These are phyloP conservation scores for Panicum virgatum DNA, from an alignment of 202 grass and related monocot species.

Conservation along the genomic window DNA sequence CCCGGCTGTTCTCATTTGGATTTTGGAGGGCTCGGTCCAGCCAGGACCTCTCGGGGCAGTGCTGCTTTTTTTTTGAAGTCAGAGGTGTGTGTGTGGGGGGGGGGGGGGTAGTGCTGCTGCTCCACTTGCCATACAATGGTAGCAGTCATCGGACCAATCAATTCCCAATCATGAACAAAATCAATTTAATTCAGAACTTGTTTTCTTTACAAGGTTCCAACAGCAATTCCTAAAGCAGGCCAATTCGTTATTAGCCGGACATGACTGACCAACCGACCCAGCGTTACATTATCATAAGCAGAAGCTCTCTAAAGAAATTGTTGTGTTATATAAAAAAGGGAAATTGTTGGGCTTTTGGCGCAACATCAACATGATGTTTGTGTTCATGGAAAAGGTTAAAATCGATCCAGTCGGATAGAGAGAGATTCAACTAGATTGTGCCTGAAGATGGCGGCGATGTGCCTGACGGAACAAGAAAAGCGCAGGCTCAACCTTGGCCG, in stretches of 20 bases:
- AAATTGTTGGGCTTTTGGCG: conserved; percentile 39
- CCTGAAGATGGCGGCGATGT: neutral
- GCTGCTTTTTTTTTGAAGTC: too few species aligned
- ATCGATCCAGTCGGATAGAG: conserved; percentile 47
- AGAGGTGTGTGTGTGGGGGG: too few species aligned
- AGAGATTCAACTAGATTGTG: conserved; percentile 36
- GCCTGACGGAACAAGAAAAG: conserved; percentile 53
- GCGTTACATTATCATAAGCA: conserved; percentile 9
- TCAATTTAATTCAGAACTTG: neutral
- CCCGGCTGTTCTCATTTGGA: too few species aligned
- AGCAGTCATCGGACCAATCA: neutral
- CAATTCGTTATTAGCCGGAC: conserved; percentile 28
- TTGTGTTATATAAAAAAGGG: too few species aligned
- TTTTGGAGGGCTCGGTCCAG: too few species aligned
- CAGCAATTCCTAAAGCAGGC: neutral
- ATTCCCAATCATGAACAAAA: neutral
- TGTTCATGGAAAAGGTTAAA: conserved; percentile 24
- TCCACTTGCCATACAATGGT: neutral
- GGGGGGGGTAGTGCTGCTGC: too few species aligned
- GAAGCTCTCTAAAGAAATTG: neutral
- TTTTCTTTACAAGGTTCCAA: conserved; percentile 35
- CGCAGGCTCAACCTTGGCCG: conserved; percentile 66
- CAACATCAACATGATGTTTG: conserved; percentile 42
- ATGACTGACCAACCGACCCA: neutral
- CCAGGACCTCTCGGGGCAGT: too few species aligned